Base-by-base conservation (phyloP, 148 eudicot species). In the Camellia japonica region DNA sequence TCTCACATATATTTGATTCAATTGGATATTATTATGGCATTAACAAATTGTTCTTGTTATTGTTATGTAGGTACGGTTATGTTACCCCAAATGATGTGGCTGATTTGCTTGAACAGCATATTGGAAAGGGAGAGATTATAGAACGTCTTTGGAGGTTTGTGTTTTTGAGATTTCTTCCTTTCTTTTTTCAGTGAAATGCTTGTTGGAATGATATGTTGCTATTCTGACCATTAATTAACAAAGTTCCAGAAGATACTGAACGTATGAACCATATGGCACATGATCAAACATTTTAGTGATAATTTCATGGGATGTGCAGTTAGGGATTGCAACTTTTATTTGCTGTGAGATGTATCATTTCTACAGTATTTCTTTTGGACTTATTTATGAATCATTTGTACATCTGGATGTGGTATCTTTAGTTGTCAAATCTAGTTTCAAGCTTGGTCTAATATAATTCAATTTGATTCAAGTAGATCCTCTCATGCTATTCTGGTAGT, bases 61-160 rank as follows among this genome's bases (percentile, higher is more conserved):
- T 79, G 60, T 76, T 71, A 70, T 87, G 80, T 80, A 95, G 99
- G 99, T 95, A 92, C 85, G 99, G 99, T 74, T 95, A 95, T 83
- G 97, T 92, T 85, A 86, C 97, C 78, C 99, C 99, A 10, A 54
- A 82, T 84, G 99, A 95, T 82, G 97, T 95, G 62, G 83, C 91
- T 77, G 90, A 87, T 72, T 84, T 95, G 88, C 80, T 95, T 68
- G 97, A 92, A 84, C 82, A 83, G 74, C 93, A 92, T 74, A 90
- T 95, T 80, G 97, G 88, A 63, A 92, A 90, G 82, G 97, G 97
- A 77, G 90, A 93, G 85, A 86, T 92, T 76, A 91, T 92, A 66
- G 90, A 92, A 75, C 87, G 89, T 58, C 88, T 95, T 62, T 95
- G 97, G 99, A 95, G 99, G 99, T 95, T 78, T 86, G 83, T 84